Base-by-base conservation (phyloP, 768 basidiomycete genomes). In the Phanerochaete sordida region DNA sequence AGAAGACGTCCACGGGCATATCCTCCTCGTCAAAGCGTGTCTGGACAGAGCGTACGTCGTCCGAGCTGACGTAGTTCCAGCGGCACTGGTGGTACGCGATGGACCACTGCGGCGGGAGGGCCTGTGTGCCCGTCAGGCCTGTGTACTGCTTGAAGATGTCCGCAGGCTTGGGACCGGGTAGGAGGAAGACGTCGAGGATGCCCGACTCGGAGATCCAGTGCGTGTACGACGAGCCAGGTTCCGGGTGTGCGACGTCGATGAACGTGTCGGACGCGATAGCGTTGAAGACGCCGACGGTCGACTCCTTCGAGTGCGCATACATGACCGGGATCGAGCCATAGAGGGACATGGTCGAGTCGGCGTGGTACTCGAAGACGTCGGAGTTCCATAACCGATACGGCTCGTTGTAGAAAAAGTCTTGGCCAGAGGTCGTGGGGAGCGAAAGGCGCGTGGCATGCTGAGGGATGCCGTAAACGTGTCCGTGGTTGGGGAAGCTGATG, bases 131-230 rank as follows among this genome's bases (percentile, higher is more conserved):
- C 0, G 95, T 97, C 56, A 98, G 81, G 21, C 77, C 74, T 0
- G 92, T 81, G 70, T 96, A 98, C 70, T 98, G 93, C 48, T 78
- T 81, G 73, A 98, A 95, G 31, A 98, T 78, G 2, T 91, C 87
- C 8, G 81, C 76, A 11, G 93, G 87, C 0, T 88, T 86, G 1
- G 96, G 95, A 6, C 97, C 97, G 3, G 97, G 94, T 57, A 98
- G 84, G 65, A 99, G 78, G 76, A 98, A 93, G 11, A 97, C 72
- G 72, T 99, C 96, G 55, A 99, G 81, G 62, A 98, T 95, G 46
- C 97, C 97, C 3, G 93, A 94, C 73, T 99, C 97, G 7, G 95
- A 94, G 63, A 98, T 87, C 97, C 96, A 99, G 70, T 98, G 97
- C 0, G 96, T 95, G 64, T 88, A 80, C 0, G 91, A 90, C 8